Evolutionary conservation across 257 asterid genomes (phyloP), one percentile per base, ranked within the genome.

Genomic region (Penstemon davidsonii): DNA sequence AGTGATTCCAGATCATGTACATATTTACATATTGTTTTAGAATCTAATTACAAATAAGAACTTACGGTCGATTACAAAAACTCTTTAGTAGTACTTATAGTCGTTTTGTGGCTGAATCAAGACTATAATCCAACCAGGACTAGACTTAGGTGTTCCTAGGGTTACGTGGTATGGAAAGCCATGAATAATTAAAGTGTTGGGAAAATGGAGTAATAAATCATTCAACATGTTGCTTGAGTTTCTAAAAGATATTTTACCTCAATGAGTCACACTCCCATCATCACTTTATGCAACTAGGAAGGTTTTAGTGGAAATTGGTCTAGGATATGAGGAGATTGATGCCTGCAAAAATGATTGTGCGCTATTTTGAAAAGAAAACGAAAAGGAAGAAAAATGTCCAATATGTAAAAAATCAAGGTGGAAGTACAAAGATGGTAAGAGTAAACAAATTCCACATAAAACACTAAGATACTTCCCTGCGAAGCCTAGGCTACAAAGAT

Each of bases 261-360:
- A 56, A 56, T n/a, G 62, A 4, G 44, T 18, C 4, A 56, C 62
- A 10, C 62, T 56, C 2, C 62, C 62, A 7, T 5, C 18, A 6
- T 56, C 62, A 56, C 39, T 56, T 7, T 56, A 56, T 56, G 62
- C 41, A 6, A 40, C 62, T 33, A 10, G 13, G 5, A 56, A 56
- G 12, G 3, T 56, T n/a, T 7, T 56, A 3, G 44, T 56, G 7
- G 62, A 56, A 36, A 19, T 56, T 19, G 62, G 44, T 10, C 33
- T 56, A 33, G 62, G 62, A 4, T 56, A 56, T 7, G 44, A 36
- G 7, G 44, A 36, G 0, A 56, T 56, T 56, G 43, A 36, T 56
- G 62, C 40, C 0, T 56, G 44, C 11, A 56, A 56, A n/a, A 56
- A 56, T 36, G 62, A 56, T 56, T 56, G 62, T 56, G 9, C 12